A percentile compares a stretch with the other conserved stretches of the same genome.
phyloP scores from a whole-genome alignment of 2,329 filamentous ascomycete genomes.

The Corinectria fuckeliana region DNA sequence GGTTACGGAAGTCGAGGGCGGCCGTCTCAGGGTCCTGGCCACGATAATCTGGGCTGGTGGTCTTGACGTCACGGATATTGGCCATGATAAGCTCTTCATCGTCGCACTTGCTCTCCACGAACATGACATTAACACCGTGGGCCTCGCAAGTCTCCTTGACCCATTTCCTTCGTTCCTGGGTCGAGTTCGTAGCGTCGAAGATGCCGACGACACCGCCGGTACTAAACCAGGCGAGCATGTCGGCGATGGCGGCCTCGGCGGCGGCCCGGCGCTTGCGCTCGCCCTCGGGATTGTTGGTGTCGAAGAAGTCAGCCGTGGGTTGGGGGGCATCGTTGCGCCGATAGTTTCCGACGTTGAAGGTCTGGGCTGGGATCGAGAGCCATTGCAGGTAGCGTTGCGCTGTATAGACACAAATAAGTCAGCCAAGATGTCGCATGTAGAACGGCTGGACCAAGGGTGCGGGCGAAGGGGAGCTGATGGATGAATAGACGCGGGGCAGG shows the following conservation, averaged over 20 bases:
- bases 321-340: slow-evolving; percentile 89
- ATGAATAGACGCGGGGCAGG: not conserved
- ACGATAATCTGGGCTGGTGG: slow-evolving; percentile 91
- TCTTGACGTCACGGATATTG: slow-evolving; percentile 98
- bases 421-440: slow-evolving; percentile 9
- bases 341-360: slow-evolving; percentile 98
- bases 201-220: slow-evolving; percentile 86
- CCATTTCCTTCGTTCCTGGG: slow-evolving; percentile 88
- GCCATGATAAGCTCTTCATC: slow-evolving; percentile 96
- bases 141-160: slow-evolving; percentile 79
- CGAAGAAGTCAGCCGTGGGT: slow-evolving; percentile 94
- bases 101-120: slow-evolving; percentile 97
- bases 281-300: slow-evolving; percentile 86
- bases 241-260: slow-evolving; percentile 87
- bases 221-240: slow-evolving; percentile 95
- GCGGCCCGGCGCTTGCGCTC: slow-evolving; percentile 88
- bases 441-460: not conserved
- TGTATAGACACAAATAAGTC: slow-evolving; percentile 44
- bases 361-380: slow-evolving; percentile 91
- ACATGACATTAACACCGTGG: slow-evolving; percentile 86
- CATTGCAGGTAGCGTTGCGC: slow-evolving; percentile 94
- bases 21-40: slow-evolving; percentile 94
- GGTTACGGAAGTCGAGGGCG: slow-evolving; percentile 88
- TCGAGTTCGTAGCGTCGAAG: slow-evolving; percentile 95
- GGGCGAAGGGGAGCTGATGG: not conserved